Percentiles rank a stretch among this genome's conserved stretches.
phyloP scores from a whole-genome alignment of 2,329 filamentous ascomycete species.

The Colletotrichum truncatum region DNA sequence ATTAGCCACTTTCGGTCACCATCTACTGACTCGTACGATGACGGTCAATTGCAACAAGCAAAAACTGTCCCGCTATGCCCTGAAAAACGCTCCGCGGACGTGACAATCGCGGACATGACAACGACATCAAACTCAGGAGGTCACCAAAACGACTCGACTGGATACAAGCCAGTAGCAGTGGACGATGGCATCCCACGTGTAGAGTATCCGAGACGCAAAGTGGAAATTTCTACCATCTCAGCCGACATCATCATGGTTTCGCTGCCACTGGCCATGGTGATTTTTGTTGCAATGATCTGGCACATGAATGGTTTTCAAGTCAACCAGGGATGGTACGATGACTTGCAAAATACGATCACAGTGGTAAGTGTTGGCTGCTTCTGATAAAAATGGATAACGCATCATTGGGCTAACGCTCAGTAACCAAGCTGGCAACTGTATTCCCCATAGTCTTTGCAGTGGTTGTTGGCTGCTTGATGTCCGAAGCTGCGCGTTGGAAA shows the following conservation, averaged over 20 bases:
- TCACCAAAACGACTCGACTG: neutral
- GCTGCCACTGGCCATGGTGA: neutral
- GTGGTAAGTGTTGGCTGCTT: neutral
- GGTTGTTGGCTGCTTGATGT: constrained; percentile 37
- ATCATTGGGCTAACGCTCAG: neutral
- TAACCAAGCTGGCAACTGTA: constrained; percentile 29
- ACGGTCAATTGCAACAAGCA: no score
- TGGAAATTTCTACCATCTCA: neutral
- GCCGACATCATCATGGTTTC: neutral
- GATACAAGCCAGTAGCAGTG: neutral
- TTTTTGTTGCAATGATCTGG: neutral
- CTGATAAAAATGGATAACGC: no score
- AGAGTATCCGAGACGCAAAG: neutral
- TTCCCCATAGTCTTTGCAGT: constrained; percentile 42
- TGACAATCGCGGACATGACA: neutral
- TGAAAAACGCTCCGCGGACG: neutral
- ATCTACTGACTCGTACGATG: no score
- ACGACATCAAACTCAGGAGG: neutral
- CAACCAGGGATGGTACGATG: neutral
- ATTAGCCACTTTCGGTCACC: no score
- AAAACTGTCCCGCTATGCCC: no score
- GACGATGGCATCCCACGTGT: neutral
- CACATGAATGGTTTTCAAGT: neutral
- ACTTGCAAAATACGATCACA: neutral
- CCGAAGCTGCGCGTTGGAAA: constrained; percentile 36